Base-by-base conservation (phyloP, 106 monocot species). In the Dactylorhiza incarnata region DNA sequence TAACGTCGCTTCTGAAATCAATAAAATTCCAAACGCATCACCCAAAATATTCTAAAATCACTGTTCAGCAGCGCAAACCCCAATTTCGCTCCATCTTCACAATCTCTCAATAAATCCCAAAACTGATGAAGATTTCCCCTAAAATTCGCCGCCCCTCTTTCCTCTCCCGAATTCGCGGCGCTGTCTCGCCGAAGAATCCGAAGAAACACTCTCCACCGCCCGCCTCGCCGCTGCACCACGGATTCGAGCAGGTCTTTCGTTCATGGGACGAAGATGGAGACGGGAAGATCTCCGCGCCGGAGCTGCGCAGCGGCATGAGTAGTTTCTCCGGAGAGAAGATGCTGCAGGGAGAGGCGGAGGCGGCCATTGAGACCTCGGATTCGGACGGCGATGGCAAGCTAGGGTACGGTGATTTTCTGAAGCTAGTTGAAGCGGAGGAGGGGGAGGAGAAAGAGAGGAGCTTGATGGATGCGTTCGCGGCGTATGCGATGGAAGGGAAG, bases 301-400 rank as follows among this genome's bases (percentile, higher is more conserved):
- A 88, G 84, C 80, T 88, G 47, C 62, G 80, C 7, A 65, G 46
- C 47, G 68, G 79, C 63, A 79, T 82, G 88, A 26, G 17, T 5
- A 77, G 16, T 5, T n/a, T 43, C 7, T n/a, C 43, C 6, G 71
- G 74, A 5, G 85, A 77, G 53, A 77, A 71, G 67, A 14, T 87
- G 13, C 79, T 82, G 0, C 26, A 45, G 1, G 80, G 82, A 49
- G 85, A 85, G 37, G 82, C 75, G 4, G 87, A 78, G 58, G 77
- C 48, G 19, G 53, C 73, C n/a, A 73, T 87, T 46, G 52, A n/a
- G 6, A 69, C 76, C 6, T 63, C 56, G 3, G 86, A 89, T 56
- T 84, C 86, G 2, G 84, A 90, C 53, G 90, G 85, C 0, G 90
- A 87, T 50, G 90, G 90, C 13, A 62, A 78, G 47, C 74, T 87